Percentiles rank a stretch among this genome's conserved stretches.
Evolutionary conservation across 768 basidiomycete species (phyloP).

Genomic region (Xerocomellus dryophilus): DNA sequence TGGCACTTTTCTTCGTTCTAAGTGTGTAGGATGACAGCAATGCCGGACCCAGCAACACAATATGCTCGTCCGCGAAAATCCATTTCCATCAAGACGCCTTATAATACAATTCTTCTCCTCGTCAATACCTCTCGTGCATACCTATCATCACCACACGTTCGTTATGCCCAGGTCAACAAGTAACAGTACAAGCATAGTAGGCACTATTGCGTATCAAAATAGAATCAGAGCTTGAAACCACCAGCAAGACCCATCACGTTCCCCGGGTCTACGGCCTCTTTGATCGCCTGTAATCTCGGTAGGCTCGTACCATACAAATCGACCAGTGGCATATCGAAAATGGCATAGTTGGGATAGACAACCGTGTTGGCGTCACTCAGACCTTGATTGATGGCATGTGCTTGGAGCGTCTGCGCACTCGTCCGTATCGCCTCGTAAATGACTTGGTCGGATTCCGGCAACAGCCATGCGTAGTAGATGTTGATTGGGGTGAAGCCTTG

Average conservation of each 20-base stretch:
- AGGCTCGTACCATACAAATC: conserved; percentile 46
- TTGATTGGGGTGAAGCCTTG: conserved; percentile 41
- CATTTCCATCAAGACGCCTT: too few species aligned
- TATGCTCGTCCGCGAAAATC: too few species aligned
- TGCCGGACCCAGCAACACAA: too few species aligned
- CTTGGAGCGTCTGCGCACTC: conserved; percentile 38
- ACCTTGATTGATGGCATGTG: conserved; percentile 33
- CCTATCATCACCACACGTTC: too few species aligned
- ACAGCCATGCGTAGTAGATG: conserved; percentile 35
- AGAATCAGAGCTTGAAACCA: conserved; percentile 49
- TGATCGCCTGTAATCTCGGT: conserved; percentile 39
- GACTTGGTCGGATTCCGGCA: background rate
- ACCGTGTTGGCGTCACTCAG: conserved; percentile 32
- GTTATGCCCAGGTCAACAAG: too few species aligned
- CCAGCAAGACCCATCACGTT: conserved; percentile 65
- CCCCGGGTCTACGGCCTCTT: conserved; percentile 46
- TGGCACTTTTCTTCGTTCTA: too few species aligned
- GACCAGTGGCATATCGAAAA: conserved; percentile 46
- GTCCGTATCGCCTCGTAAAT: conserved; percentile 37
- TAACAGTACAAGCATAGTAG: background rate
- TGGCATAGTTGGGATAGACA: conserved; percentile 58
- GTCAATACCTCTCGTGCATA: too few species aligned
- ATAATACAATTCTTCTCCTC: too few species aligned
- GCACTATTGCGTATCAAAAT: background rate
- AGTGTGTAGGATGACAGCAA: too few species aligned